phyloP scores from a whole-genome alignment of 495 filamentous ascomycete genomes.

The Hypoxylon cercidicola region DNA sequence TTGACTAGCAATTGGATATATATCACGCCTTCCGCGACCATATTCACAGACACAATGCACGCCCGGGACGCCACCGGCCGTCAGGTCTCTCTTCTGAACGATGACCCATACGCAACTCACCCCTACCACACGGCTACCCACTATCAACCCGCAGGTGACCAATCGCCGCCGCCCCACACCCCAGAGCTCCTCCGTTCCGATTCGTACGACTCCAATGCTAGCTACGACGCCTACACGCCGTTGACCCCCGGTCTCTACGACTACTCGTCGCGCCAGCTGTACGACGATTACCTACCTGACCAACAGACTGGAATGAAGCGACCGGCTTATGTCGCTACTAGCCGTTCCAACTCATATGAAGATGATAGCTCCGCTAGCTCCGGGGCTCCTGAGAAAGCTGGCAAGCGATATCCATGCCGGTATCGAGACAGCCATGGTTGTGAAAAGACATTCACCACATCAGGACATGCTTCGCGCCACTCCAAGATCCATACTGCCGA shows the following conservation, averaged over 20 bases:
- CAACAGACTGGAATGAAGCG: conserved; percentile 40
- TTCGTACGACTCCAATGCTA: conserved; percentile 65
- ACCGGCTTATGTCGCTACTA: conserved; percentile 43
- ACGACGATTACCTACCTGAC: conserved; percentile 52
- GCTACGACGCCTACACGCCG: conserved; percentile 59
- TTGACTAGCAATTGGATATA: conserved; percentile 23
- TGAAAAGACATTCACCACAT: conserved; percentile 90
- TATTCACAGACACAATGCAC: conserved; percentile 52
- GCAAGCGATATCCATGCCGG: conserved; percentile 74
- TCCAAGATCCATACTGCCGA: conserved; percentile 97
- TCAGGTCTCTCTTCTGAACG: conserved; percentile 64
- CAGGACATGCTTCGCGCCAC: conserved; percentile 94
- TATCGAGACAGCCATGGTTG: conserved; percentile 73
- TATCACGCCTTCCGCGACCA: conserved; percentile 15
- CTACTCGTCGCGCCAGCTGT: conserved; percentile 48
- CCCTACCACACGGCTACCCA: conserved; percentile 43
- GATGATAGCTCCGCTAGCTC: conserved; percentile 52
- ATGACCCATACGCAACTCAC: conserved; percentile 51
- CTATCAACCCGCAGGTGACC: conserved; percentile 40
- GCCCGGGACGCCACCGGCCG: conserved; percentile 61
- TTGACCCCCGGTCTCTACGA: conserved; percentile 56
- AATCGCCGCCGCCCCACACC: conserved; percentile 55
- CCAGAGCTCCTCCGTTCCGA: conserved; percentile 62
- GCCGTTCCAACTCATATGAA: conserved; percentile 53
- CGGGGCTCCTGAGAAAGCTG: conserved; percentile 48